Base-by-base conservation (phyloP, 2,329 filamentous ascomycete species). In the Cladorrhinum sp. region DNA sequence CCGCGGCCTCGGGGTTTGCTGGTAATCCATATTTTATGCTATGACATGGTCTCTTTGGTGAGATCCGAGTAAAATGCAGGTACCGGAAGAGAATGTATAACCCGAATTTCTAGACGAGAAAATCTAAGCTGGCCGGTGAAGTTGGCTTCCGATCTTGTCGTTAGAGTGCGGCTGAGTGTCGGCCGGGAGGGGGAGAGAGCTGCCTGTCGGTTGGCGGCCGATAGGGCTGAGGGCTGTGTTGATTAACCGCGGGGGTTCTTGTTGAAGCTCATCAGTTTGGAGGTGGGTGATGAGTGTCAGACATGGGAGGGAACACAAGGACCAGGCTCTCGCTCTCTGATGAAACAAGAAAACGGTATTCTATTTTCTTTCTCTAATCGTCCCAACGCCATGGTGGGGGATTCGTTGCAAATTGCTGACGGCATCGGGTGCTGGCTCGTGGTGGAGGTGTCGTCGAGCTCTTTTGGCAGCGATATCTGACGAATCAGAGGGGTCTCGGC, bases 21-120 rank as follows among this genome's bases (percentile, higher is more conserved):
- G 39, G 30, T 56, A 57, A 42, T 67, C 63, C 68, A 69, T 69
- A 12, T 62, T 49, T 9, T 46, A 57, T 28, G 23, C 33, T 65
- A 62, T 59, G 48, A 30, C 55, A 65, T 61, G 46, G 53, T 60
- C n/a, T n/a, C 14, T 46, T 20, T 26, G 23, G 46, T 30, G 33
- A 36, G 39, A 50, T 26, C 39, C 46, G 42, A 58, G 54, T 36
- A 30, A 50, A 30, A 55, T 20, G 53, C 24, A n/a, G 24, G 33
- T 39, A 39, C 33, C 33, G 42, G 14, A 20, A 46, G 42, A 46
- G 18, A 20, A 46, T 46, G 42, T 46, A 46, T 46, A 21, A 12
- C 6, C 42, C 36, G 3, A n/a, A 42, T 8, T 42, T n/a, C 26
- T 10, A 30, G 26, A 30, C 26, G 5, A 5, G 36, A 12, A 12